phyloP scores from a whole-genome alignment of 805 yeast species.

The Wickerhamiella dianesei region DNA sequence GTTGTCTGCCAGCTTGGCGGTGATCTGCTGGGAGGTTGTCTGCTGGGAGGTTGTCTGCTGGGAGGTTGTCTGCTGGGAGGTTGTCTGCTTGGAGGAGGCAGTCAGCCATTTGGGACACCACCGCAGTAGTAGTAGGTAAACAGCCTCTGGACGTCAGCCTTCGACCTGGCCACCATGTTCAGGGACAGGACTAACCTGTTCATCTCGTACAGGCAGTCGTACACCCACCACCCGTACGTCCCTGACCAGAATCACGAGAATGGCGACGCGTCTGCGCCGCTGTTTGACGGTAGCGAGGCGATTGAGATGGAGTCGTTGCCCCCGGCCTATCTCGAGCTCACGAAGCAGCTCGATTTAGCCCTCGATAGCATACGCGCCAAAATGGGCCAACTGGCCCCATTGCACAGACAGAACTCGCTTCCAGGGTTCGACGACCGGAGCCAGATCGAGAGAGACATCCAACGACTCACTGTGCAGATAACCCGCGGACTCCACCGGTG shows the following conservation, averaged over 20 bases:
- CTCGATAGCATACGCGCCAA: conserved; percentile 39
- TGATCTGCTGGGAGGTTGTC: too few relatives aligned
- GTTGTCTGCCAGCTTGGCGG: too few relatives aligned
- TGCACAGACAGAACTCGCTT: conserved; percentile 69
- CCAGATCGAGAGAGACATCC: conserved; percentile 63
- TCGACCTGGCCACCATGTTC: too few relatives aligned
- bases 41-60: too few relatives aligned
- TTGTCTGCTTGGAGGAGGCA: too few relatives aligned
- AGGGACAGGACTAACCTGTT: conserved; percentile 90
- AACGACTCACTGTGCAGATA: conserved; percentile 57
- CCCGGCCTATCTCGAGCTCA: conserved; percentile 65
- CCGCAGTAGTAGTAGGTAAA: too few relatives aligned
- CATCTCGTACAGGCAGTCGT: conserved; percentile 78
- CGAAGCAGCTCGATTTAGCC: conserved; percentile 54
- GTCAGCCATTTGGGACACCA: too few relatives aligned
- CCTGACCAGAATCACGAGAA: conserved; percentile 24
- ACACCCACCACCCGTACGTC: conserved; percentile 45
- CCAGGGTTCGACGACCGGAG: conserved; percentile 81
- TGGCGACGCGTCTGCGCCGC: conserved; percentile 50
- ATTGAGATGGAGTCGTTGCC: conserved; percentile 57
- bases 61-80: too few relatives aligned
- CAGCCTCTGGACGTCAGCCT: too few relatives aligned
- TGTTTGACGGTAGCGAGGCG: conserved; percentile 30
- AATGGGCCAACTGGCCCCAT: conserved; percentile 46
- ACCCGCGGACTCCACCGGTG: conserved; percentile 67